phyloP scores from a whole-genome alignment of 306 rosid species.

The Glycine soja region DNA sequence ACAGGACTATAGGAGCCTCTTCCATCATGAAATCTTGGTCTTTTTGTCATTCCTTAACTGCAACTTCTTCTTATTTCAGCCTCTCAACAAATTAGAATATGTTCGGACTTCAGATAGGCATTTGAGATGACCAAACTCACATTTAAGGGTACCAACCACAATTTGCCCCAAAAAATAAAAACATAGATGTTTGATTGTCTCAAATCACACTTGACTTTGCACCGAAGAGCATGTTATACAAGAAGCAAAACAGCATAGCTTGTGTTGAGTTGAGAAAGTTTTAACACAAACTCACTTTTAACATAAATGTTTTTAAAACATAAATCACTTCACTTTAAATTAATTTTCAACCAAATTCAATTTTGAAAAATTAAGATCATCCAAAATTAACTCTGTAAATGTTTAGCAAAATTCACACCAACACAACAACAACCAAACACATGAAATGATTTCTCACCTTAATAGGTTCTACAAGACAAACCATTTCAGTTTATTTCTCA shows the following conservation, averaged over 20 bases:
- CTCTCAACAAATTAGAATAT: conserved; percentile 12
- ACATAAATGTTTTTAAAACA: not conserved
- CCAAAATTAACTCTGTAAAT: not conserved
- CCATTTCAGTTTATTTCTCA: not conserved
- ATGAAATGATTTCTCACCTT: conserved; percentile 6
- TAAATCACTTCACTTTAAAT: not conserved
- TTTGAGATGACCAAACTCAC: not conserved
- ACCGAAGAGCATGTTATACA: not conserved
- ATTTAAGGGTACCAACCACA: not conserved
- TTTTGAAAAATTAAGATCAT: not conserved
- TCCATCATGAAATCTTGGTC: not conserved
- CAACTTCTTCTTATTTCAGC: conserved; percentile 6
- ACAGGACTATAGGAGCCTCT: not conserved
- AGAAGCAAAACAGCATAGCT: not conserved
- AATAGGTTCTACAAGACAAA: conserved; percentile 7
- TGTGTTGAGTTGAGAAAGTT: not conserved
- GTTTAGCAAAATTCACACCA: not conserved
- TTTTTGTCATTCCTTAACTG: not conserved
- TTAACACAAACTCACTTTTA: not conserved
- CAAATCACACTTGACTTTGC: not conserved
- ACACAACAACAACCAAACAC: not conserved
- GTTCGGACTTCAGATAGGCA: not conserved
- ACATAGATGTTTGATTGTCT: not conserved
- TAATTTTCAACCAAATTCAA: not conserved
- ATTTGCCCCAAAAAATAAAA: not conserved